A percentile compares a stretch with the other conserved stretches of the same genome.
These are phyloP conservation scores for Gelatoporia subvermispora DNA, from an alignment of 768 basidiomycete species.

Conservation along the genomic window DNA sequence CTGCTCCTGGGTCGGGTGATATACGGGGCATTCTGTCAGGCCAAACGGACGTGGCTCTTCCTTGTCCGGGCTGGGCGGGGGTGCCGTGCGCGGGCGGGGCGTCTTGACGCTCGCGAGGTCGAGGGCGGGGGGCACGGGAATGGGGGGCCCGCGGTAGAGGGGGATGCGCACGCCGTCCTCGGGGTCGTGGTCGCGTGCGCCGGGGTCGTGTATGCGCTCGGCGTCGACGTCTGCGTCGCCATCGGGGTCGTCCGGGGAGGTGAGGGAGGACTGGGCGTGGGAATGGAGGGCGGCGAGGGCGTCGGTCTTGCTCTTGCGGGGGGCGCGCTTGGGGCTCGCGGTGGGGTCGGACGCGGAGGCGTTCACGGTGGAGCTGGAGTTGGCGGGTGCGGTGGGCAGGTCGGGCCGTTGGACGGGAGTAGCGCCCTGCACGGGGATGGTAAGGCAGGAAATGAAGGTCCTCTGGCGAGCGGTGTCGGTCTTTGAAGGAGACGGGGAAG, in stretches of 20 bases:
- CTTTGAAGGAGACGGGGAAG: slow-evolving; percentile 19
- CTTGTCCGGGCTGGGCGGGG: slow-evolving; percentile 24
- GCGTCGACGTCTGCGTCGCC: too few relatives aligned
- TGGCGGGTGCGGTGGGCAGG: slow-evolving; percentile 23
- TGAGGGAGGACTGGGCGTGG: slow-evolving; percentile 53
- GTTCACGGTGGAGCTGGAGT: slow-evolving; percentile 20
- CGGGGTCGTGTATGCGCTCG: too few relatives aligned
- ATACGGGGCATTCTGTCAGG: slow-evolving; percentile 85
- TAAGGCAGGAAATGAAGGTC: slow-evolving; percentile 61
- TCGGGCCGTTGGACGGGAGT: slow-evolving; percentile 47
- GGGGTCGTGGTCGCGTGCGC: slow-evolving; percentile 31
- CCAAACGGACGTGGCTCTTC: slow-evolving; percentile 64
- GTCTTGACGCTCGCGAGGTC: slow-evolving; percentile 75
- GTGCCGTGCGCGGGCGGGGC: slow-evolving; percentile 38
- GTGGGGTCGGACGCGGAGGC: slow-evolving; percentile 33
- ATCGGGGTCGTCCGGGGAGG: slow-evolving; percentile 44
- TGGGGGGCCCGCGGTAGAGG: slow-evolving; percentile 38
- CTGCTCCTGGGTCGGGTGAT: slow-evolving; percentile 84
- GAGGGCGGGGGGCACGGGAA: slow-evolving; percentile 56
- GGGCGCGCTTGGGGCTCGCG: slow-evolving; percentile 45
- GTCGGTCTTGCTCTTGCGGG: slow-evolving; percentile 88
- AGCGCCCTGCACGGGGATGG: slow-evolving; percentile 75
- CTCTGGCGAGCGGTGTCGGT: too few relatives aligned
- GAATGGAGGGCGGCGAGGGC: slow-evolving; percentile 74
- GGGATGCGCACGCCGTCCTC: slow-evolving; percentile 42